Evolutionary conservation across 306 rosid species (phyloP).

Genomic region (Cicer arietinum): DNA sequence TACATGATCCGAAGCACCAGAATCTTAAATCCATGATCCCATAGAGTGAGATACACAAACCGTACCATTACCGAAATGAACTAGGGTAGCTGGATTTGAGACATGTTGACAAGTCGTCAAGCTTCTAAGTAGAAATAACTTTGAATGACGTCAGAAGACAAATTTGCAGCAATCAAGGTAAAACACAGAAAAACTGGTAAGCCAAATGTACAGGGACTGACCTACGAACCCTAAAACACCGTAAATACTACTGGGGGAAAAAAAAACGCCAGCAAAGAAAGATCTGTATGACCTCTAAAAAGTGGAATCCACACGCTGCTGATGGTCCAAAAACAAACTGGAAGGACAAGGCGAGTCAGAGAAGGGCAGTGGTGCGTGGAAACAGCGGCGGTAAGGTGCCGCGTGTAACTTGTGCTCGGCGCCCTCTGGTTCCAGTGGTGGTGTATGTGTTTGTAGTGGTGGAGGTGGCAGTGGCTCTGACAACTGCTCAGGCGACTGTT

Average conservation of each 20-base stretch:
- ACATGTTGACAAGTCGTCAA: neutral
- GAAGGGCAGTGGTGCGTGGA: neutral
- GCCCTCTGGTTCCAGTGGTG: neutral
- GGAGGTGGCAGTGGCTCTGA: neutral
- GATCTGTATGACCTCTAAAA: neutral
- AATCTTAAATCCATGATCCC: no score
- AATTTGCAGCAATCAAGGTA: neutral
- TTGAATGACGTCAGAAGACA: neutral
- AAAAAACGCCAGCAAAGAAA: neutral
- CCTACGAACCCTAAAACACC: neutral
- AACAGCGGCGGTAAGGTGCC: neutral
- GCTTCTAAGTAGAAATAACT: neutral
- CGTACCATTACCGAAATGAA: no score
- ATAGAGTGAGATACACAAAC: no score
- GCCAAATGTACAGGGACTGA: neutral
- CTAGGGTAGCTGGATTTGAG: no score
- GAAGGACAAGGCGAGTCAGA: neutral
- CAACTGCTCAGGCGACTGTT: neutral
- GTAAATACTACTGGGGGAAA: no score
- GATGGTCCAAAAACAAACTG: neutral
- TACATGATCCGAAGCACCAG: no score
- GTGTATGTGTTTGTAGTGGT: no score
- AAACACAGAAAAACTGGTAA: neutral
- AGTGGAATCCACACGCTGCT: neutral
- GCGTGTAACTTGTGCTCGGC: neutral